Evolutionary conservation across 805 yeast genomes (phyloP), one percentile per base, ranked within the genome.

Genomic region (Candida jianshihensis): DNA sequence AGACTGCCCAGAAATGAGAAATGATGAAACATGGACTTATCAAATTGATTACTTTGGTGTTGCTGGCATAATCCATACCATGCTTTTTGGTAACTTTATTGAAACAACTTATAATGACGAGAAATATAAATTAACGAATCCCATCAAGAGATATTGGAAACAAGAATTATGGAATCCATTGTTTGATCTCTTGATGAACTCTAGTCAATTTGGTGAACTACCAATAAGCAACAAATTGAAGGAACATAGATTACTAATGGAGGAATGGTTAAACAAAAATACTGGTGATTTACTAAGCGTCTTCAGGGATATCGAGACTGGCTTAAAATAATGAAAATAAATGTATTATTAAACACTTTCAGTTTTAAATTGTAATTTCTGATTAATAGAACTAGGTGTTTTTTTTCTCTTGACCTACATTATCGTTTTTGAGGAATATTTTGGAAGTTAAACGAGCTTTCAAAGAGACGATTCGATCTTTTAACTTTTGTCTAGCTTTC

Each of bases 31-130:
- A 0, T 88, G 95, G 94, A 71, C 74, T 3, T 84, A 70, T 49
- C 87, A 88, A 52, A 78, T 81, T 4, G 97, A 88, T 59, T 86
- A 86, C 53, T 82, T 71, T 54, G 96, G 96, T 0, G 43, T 85
- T 15, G 96, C 96, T 0, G 71, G 77, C 24, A 72, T 83, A 0
- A 62, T 86, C 3, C 90, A 87, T 49, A 69, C 78, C 0, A 59
- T 88, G 68, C 61, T 88, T 14, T 87, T 78, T 63, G 94, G 94
- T 0, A 63, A 67, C 12, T 68, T 70, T 37, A 78, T 87, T 20
- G 72, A 71, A 33, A 64, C 73, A 1, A 54, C 53, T 1, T 50
- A 53, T 15, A 43, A 55, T 11, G 48, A 49, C 8, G 61, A 59
- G 0, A 43, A 41, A 14, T 59, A 67, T 34, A 57, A 51, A n/a